Base-by-base conservation (phyloP, 306 rosid species). In the Cucurbita maxima region DNA sequence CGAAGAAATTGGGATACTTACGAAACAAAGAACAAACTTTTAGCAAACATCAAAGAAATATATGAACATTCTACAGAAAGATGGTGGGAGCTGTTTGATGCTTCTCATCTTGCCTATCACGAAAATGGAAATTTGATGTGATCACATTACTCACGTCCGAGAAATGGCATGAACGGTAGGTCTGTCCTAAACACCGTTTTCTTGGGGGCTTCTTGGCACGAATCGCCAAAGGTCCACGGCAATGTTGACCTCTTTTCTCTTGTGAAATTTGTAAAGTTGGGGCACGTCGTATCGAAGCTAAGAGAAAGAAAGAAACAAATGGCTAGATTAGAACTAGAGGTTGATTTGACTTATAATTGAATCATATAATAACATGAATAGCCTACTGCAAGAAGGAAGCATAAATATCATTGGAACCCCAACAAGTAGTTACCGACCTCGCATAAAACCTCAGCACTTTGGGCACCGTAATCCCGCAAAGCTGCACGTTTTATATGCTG, bases 141-240 rank as follows among this genome's bases (percentile, higher is more conserved):
- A 18, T 43, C 50, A 40, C 30, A 1, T 5, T 64, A 18, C 0
- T 1, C 3, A 8, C 25, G 6, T 45, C 7, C 0, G 6, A 38
- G 55, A 45, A 7, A 45, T 30, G 57, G 13, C 41, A 47, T 6
- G 57, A 68, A 68, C 73, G 47, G 41, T 6, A 45, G 22, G 3
- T 30, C 43, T 3, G 3, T 20, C 37, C 12, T 20, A 45, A 30
- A 45, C 37, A 22, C 7, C 18, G 15, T 68, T 47, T 68, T 47
- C 57, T 0, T 2, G 7, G n/a, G 0, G 40, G 40, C 86, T 74
- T 82, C 78, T 80, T 1, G 97, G 99, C 57, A 85, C 87, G 45
- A 95, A 91, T 77, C 92, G 90, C 99, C 97, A 95, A 72, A 89
- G 94, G 78, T 95, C 96, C 38, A 91, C 99, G 0, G 92, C 96